These are phyloP conservation scores for Falciphora oryzae DNA, from an alignment of 2,329 filamentous ascomycete genomes.

Conservation along the genomic window DNA sequence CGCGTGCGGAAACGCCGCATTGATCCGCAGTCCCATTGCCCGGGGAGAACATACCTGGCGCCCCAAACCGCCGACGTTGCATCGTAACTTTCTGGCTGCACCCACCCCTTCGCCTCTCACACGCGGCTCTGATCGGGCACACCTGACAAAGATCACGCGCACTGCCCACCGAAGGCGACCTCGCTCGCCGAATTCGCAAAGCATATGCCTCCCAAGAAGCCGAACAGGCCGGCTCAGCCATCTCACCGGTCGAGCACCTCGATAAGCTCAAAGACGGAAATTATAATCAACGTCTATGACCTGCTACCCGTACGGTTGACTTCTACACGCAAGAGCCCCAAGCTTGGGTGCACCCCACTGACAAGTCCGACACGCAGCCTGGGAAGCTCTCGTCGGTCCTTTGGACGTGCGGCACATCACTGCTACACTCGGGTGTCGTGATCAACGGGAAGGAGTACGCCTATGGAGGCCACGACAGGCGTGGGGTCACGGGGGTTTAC, in stretches of 20 bases:
- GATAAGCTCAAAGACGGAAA: conserved; percentile 60
- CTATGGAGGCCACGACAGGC: conserved; percentile 73
- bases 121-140: too few relatives aligned
- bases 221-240: conserved; percentile 22
- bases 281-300: conserved; percentile 74
- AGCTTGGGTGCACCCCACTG: background rate
- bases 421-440: conserved; percentile 78
- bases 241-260: conserved; percentile 62
- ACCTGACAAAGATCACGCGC: too few relatives aligned
- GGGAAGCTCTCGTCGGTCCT: conserved; percentile 69
- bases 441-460: conserved; percentile 78
- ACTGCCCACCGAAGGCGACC: too few relatives aligned
- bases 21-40: too few relatives aligned
- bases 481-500: conserved; percentile 71
- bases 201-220: conserved; percentile 39
- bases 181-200: background rate
- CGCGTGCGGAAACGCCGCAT: too few relatives aligned
- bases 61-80: too few relatives aligned
- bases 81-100: too few relatives aligned
- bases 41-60: too few relatives aligned
- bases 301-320: conserved; percentile 56
- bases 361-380: conserved; percentile 41
- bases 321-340: conserved; percentile 2
- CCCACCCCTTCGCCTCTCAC: too few relatives aligned
- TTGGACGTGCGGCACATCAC: conserved; percentile 70